Evolutionary conservation across 495 filamentous ascomycete species (phyloP), one percentile per base, ranked within the genome.

Genomic region (Neurospora sp.): DNA sequence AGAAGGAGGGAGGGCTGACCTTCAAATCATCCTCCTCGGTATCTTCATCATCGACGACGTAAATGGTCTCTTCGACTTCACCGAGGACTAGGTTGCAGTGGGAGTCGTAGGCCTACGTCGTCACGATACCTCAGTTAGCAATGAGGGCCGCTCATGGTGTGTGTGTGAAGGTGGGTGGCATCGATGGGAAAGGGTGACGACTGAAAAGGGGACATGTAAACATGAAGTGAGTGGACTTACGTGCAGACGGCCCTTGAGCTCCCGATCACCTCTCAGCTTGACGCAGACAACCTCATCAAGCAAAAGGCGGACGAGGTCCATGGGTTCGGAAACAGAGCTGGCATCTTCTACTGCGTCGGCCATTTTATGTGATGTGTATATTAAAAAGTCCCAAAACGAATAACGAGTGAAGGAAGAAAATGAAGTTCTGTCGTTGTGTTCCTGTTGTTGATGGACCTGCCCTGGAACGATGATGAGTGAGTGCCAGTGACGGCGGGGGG

Each of bases 41-140:
- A 59, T 96, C 90, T 14, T 94, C 92, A 70, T 96, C 94, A 22
- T 98, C 96, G 4, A 97, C 90, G 41, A 94, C 82, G 81, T 98
- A 99, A 71, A 99, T 91, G 8, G 94, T 98, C 85, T 99, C 96
- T 79, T 98, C 93, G 9, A 97, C 96, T 68, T 99, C 96, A 5
- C 96, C 96, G 3, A 99, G 86, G 5, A 99, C 93, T n/a, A 98
- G 83, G 79, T 99, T 99, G 88, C 96, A 98, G 80, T 99, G 96
- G 77, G 92, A 96, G 80, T 99, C 96, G 80, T 98, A 99, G 40
- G 95, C 96, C 96, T 99, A 76, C 10, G 3, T 69, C 10, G 3
- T 69, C 14, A n/a, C 4, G 12, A 3, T 40, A 39, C 53, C 31
- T 39, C 8, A 27, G 73, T 59, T 31, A 59, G 48, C 22, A 31